Conservation (phyloP, 1,284 basidiomycete genomes). For the Microbotryum saponariae region DNA sequence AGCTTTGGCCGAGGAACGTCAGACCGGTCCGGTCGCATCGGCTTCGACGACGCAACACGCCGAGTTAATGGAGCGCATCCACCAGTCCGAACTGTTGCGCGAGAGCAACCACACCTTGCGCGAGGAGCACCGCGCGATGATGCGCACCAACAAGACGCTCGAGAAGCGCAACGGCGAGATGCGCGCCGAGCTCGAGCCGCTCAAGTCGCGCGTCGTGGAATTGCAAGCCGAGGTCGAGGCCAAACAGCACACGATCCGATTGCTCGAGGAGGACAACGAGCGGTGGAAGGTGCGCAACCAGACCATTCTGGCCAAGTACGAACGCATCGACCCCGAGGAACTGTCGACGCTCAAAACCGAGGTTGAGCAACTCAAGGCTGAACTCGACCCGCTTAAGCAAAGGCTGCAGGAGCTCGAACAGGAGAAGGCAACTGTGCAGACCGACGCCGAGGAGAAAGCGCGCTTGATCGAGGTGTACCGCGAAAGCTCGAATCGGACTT, state of each 20-base stretch:
- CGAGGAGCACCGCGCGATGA: conserved; percentile 60
- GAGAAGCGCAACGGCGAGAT: conserved; percentile 55
- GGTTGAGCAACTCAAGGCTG: conserved; percentile 50
- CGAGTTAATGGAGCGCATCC: conserved; percentile 78
- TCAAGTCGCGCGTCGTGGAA: conserved; percentile 60
- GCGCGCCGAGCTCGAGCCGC: conserved; percentile 59
- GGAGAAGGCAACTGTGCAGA: conserved; percentile 32
- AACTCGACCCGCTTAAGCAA: conserved; percentile 41
- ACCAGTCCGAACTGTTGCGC: conserved; percentile 73
- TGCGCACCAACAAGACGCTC: conserved; percentile 58
- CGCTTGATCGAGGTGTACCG: conserved; percentile 39
- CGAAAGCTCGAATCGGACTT: conserved; percentile 17
- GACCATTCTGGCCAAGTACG: conserved; percentile 76
- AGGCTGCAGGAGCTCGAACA: conserved; percentile 40
- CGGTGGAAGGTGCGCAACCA: conserved; percentile 78
- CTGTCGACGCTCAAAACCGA: conserved; percentile 71
- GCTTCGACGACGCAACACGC: conserved; percentile 71
- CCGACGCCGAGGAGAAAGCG: conserved; percentile 44
- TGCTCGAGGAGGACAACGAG: conserved; percentile 68
- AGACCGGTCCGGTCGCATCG: conserved; percentile 57
- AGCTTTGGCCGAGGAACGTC: conserved; percentile 52
- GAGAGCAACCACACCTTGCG: conserved; percentile 82
- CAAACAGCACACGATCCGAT: conserved; percentile 57
- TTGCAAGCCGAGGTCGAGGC: conserved; percentile 68
- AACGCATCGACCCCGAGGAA: conserved; percentile 78